Conservation (phyloP, 192 early-diverging fungal genomes). For the Allomyces arbusculus region DNA sequence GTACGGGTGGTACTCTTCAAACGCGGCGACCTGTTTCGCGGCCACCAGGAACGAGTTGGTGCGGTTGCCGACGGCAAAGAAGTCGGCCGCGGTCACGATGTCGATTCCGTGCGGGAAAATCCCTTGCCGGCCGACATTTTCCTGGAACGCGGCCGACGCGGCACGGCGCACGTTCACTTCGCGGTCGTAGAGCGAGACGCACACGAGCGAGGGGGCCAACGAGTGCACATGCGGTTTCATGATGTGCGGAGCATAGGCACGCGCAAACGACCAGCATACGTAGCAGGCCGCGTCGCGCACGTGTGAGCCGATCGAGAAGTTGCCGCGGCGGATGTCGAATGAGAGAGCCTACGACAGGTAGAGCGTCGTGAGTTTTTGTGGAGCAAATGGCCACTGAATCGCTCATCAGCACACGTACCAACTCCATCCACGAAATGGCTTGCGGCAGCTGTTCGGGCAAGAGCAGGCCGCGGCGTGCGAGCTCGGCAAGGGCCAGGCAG, state of each 20-base stretch:
- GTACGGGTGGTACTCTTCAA: slow-evolving; percentile 48
- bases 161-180: slow-evolving; percentile 85
- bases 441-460: slow-evolving; percentile 45
- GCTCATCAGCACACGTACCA: slow-evolving; percentile 11
- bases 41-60: slow-evolving; percentile 50
- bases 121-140: slow-evolving; percentile 82
- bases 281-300: slow-evolving; percentile 94
- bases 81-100: slow-evolving; percentile 77
- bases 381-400: background rate
- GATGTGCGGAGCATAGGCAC: slow-evolving; percentile 57
- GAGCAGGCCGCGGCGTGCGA: slow-evolving; percentile 68
- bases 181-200: slow-evolving; percentile 70
- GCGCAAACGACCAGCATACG: slow-evolving; percentile 92
- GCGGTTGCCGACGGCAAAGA: slow-evolving; percentile 74
- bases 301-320: slow-evolving; percentile 78
- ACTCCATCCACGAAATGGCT: slow-evolving; percentile 59
- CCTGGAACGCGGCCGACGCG: slow-evolving; percentile 89
- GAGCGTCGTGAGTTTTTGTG: background rate
- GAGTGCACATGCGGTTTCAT: slow-evolving; percentile 37
- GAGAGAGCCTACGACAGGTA: slow-evolving; percentile 36
- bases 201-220: slow-evolving; percentile 56
- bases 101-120: slow-evolving; percentile 85
- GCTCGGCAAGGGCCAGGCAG: slow-evolving; percentile 74
- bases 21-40: slow-evolving; percentile 52
- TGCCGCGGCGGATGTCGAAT: slow-evolving; percentile 74